A percentile compares a stretch with the other conserved stretches of the same genome.
Evolutionary conservation across 2,329 filamentous ascomycete species (phyloP).

Genomic region (Penicillium sp.): DNA sequence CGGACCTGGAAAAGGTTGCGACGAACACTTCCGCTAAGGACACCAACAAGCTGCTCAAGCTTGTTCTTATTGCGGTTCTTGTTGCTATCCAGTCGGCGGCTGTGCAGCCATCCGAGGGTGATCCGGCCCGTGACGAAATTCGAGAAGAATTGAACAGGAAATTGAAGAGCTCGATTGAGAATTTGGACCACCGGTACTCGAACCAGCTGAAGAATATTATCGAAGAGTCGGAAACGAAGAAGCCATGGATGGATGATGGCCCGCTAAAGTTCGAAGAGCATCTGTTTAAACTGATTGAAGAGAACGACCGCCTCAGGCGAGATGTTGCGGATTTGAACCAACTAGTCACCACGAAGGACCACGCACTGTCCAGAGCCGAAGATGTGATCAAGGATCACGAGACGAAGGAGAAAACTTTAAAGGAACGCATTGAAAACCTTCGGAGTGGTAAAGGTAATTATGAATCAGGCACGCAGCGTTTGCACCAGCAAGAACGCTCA

Average conservation of each 20-base stretch:
- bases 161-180: constrained; percentile 58
- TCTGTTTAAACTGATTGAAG: constrained; percentile 42
- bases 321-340: constrained; percentile 53
- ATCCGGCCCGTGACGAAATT: background rate
- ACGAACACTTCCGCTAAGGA: constrained; percentile 50
- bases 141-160: constrained; percentile 33
- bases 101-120: background rate
- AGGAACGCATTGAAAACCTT: constrained; percentile 57
- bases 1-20: constrained; percentile 53
- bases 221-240: constrained; percentile 44
- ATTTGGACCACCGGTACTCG: constrained; percentile 49
- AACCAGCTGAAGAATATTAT: constrained; percentile 54
- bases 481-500: constrained; percentile 59
- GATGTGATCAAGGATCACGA: background rate
- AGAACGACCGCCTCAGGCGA: constrained; percentile 63
- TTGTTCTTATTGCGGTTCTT: constrained; percentile 67
- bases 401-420: background rate
- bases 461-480: constrained; percentile 52
- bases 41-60: constrained; percentile 62
- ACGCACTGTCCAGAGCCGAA: constrained; percentile 1
- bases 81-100: background rate
- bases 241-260: constrained; percentile 30
- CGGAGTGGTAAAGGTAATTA: constrained; percentile 52
- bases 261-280: constrained; percentile 41
- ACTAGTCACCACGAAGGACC: background rate